Evolutionary conservation across 1,139 yeast genomes (phyloP).

Genomic region (Geotrichum restrictum): DNA sequence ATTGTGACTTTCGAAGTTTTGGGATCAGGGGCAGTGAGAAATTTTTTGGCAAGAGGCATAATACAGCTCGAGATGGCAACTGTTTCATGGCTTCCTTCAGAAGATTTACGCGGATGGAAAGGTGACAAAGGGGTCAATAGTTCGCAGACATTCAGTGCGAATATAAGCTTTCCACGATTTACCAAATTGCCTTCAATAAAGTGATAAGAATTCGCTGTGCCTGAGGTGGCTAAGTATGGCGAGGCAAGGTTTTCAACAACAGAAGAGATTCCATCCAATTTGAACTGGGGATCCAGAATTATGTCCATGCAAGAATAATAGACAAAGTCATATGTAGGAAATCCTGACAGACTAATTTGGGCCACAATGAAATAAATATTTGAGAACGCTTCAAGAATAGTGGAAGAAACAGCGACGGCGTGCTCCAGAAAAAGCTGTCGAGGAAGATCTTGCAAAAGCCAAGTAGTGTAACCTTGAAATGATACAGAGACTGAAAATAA

Average conservation of each 20-base stretch:
- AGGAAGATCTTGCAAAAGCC: constrained; percentile 36
- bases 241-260: constrained; percentile 7
- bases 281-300: constrained; percentile 37
- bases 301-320: constrained; percentile 52
- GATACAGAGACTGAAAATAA: constrained; percentile 52
- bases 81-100: constrained; percentile 28
- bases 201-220: background rate
- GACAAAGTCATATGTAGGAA: constrained; percentile 66
- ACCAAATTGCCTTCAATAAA: constrained; percentile 33
- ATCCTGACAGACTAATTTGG: constrained; percentile 66
- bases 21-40: constrained; percentile 40
- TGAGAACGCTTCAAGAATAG: constrained; percentile 48
- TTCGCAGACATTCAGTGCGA: constrained; percentile 58
- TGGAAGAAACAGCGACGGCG: constrained; percentile 35
- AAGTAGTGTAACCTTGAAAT: constrained; percentile 52
- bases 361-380: constrained; percentile 54
- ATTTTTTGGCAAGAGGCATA: constrained; percentile 45
- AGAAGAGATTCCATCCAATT: constrained; percentile 5
- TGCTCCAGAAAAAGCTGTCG: constrained; percentile 21
- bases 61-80: constrained; percentile 40
- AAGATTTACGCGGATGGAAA: background rate
- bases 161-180: constrained; percentile 51
- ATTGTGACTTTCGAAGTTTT: constrained; percentile 11
- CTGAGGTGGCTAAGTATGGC: constrained; percentile 5
- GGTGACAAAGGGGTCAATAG: constrained; percentile 43